Evolutionary conservation across 2,329 filamentous ascomycete species (phyloP), one percentile per base, ranked within the genome.

Genomic region (Pestalotiopsis sp.): DNA sequence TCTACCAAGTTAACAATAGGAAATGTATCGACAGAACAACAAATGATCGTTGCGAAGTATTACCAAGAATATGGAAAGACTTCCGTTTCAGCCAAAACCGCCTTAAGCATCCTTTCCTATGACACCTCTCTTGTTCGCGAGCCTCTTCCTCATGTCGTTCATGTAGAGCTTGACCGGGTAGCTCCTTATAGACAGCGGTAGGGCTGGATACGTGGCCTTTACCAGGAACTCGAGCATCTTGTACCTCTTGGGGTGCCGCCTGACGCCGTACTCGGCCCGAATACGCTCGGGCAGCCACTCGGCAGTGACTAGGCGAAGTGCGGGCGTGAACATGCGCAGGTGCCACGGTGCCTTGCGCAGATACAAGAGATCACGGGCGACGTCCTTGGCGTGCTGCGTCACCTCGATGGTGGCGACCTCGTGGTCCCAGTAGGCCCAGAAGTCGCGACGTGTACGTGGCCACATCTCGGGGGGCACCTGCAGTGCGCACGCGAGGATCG

Each of bases 381-480:
- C 69, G 49, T 70, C 70, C 31, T 69, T 69, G 17, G 79, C 79
- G 71, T 75, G 73, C 45, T 76, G 71, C 2, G 74, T 75, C 3
- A 77, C 70, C 63, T 74, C 70, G 36, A 78, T 67, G 17, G 68
- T 72, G 0, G 64, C 72, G 25, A 78, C 70, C 36, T 74, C 73
- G 36, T 72, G 66, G 65, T 78, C 72, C 76, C 76, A 78, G 67
- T 78, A 78, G 25, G 36, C 61, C 73, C 73, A 76, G 61, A 78
- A 78, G 13, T 73, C 74, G 1, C 72, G 67, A 11, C 75, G 66
- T 1, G 69, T 71, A 0, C 64, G 59, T 3, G 75, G 75, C 76
- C 76, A 78, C 74, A 76, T 75, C 58, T 75, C 76, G 3, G 74
- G 70, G 1, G 76, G 74, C 63, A 78, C 75, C 58, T 76, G 74